Conservation (phyloP, 148 eudicot species). For the Vaccinium darrowii region DNA sequence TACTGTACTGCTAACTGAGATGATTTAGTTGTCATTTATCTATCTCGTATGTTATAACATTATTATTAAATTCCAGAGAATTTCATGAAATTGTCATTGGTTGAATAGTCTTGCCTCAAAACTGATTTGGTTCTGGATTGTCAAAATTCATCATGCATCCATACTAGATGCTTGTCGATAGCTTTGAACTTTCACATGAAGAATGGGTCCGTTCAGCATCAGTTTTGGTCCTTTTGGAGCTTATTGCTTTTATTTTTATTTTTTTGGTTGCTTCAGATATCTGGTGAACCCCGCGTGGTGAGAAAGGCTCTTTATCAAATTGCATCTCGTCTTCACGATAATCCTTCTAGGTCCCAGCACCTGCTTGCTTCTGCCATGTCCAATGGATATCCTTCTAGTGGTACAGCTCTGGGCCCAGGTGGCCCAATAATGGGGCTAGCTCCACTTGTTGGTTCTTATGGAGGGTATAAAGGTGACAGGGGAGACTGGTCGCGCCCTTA, state of each 20-base stretch:
- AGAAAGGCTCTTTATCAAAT: constrained; percentile 79
- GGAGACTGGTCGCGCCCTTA: constrained; percentile 68
- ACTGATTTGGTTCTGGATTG: neutral
- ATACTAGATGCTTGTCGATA: neutral
- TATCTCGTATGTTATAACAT: neutral
- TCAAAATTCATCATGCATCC: neutral
- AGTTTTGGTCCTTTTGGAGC: neutral
- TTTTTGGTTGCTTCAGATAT: constrained; percentile 44
- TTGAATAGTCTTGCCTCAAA: neutral
- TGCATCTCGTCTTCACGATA: constrained; percentile 86
- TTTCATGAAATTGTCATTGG: neutral
- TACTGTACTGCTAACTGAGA: neutral
- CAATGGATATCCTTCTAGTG: constrained; percentile 49
- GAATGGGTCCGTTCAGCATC: neutral
- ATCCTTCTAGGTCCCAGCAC: constrained; percentile 95
- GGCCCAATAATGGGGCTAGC: constrained; percentile 74
- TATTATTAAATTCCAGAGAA: neutral
- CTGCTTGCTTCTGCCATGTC: constrained; percentile 67
- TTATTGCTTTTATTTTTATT: neutral
- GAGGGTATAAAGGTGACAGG: constrained; percentile 77
- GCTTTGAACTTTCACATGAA: neutral
- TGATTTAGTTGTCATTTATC: neutral
- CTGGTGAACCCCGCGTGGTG: constrained; percentile 79
- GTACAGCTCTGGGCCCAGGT: constrained; percentile 71
- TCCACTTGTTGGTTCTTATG: constrained; percentile 68